Evolutionary conservation across 768 basidiomycete genomes (phyloP).

Genomic region (Sutorius australiensis): DNA sequence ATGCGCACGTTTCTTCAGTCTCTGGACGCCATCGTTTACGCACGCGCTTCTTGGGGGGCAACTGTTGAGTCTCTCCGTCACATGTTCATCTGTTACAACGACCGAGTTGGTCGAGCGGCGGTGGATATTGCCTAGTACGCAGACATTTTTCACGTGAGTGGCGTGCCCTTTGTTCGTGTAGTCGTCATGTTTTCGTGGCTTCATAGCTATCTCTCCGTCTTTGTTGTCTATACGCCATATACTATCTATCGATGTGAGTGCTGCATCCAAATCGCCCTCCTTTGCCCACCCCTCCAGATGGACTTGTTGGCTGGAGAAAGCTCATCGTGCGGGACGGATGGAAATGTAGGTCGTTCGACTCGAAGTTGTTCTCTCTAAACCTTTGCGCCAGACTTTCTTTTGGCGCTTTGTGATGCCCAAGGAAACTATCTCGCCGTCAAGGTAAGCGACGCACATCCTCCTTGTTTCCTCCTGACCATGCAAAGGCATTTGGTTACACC

Average conservation of each 20-base stretch:
- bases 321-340: slow-evolving; percentile 76
- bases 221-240: slow-evolving; percentile 78
- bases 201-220: slow-evolving; percentile 68
- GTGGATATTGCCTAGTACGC: slow-evolving; percentile 75
- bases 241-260: slow-evolving; percentile 80
- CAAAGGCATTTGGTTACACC: slow-evolving; percentile 75
- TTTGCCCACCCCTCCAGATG: slow-evolving; percentile 46
- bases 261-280: not conserved
- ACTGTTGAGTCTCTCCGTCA: slow-evolving; percentile 21
- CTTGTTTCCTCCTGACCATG: not conserved
- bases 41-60: slow-evolving; percentile 29
- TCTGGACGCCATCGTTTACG: slow-evolving; percentile 28
- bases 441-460: slow-evolving; percentile 29
- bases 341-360: slow-evolving; percentile 59
- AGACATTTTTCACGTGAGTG: slow-evolving; percentile 74
- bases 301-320: slow-evolving; percentile 72
- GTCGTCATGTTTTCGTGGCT: not conserved
- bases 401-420: slow-evolving; percentile 80
- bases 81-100: slow-evolving; percentile 54
- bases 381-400: slow-evolving; percentile 57
- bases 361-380: not conserved
- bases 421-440: slow-evolving; percentile 84
- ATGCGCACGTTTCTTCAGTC: slow-evolving; percentile 19
- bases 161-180: not conserved
- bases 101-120: slow-evolving; percentile 62